Percentiles rank a stretch among this genome's conserved stretches.
Evolutionary conservation across 805 yeast species (phyloP).

Genomic region (Hanseniaspora mollemarum): DNA sequence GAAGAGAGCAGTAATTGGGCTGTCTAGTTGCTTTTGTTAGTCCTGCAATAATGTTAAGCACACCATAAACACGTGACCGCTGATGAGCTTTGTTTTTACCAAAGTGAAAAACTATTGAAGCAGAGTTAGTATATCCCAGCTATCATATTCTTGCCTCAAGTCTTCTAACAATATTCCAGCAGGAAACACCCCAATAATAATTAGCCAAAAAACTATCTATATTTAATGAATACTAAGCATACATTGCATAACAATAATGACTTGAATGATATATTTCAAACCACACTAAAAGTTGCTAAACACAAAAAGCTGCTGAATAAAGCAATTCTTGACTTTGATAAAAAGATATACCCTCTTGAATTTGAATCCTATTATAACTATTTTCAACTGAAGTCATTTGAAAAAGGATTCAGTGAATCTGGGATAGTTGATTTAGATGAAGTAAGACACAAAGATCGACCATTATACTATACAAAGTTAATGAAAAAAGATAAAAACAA

Average conservation of each 20-base stretch:
- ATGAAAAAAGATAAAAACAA: slow-evolving; percentile 16
- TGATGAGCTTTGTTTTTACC: no score
- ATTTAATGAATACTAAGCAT: neutral
- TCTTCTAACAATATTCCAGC: no score
- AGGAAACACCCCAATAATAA: no score
- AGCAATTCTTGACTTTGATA: slow-evolving; percentile 17
- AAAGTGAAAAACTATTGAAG: no score
- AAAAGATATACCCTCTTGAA: slow-evolving; percentile 23
- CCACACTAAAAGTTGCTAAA: slow-evolving; percentile 1
- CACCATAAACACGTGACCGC: no score
- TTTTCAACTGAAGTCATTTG: slow-evolving; percentile 24
- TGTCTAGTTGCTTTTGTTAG: no score
- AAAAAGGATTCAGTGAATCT: slow-evolving; percentile 27
- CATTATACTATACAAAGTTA: slow-evolving; percentile 24
- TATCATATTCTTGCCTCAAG: no score
- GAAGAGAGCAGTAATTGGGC: no score
- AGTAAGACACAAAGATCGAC: slow-evolving; percentile 24
- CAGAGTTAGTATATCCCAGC: no score
- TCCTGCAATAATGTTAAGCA: no score
- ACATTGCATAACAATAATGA: neutral
- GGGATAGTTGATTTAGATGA: slow-evolving; percentile 27
- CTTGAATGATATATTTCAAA: neutral
- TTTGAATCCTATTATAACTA: slow-evolving; percentile 30
- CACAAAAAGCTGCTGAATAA: slow-evolving; percentile 17
- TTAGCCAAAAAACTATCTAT: neutral